Percentiles rank a stretch among this genome's conserved stretches.
Conservation (phyloP, 2,329 filamentous ascomycete genomes). For the Cladophialophora yegresii region DNA sequence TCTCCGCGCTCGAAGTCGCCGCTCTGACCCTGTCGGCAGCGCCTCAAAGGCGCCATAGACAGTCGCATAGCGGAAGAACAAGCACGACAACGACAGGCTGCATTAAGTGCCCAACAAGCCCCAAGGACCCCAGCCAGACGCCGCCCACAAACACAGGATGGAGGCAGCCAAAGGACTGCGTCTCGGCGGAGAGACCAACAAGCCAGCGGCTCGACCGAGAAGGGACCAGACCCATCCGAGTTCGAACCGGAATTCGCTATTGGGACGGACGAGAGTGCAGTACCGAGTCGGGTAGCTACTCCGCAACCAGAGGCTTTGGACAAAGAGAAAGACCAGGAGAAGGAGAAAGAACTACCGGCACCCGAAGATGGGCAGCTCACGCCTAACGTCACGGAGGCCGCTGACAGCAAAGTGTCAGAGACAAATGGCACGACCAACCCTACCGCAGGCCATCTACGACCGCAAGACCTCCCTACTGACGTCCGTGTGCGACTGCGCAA, state of each 20-base stretch:
- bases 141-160: conserved; percentile 40
- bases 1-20: too few species aligned
- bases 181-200: conserved; percentile 43
- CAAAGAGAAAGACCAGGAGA: conserved; percentile 24
- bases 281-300: conserved; percentile 63
- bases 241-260: conserved; percentile 86
- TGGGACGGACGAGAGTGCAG: conserved; percentile 69
- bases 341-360: conserved; percentile 34
- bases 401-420: conserved; percentile 34
- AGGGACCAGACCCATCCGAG: conserved; percentile 76
- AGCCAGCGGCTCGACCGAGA: conserved; percentile 53
- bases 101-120: conserved; percentile 44
- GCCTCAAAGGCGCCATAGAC: conserved; percentile 82
- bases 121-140: conserved; percentile 48
- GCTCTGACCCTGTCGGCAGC: conserved; percentile 50
- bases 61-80: conserved; percentile 89
- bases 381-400: conserved; percentile 36
- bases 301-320: conserved; percentile 54
- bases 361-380: conserved; percentile 36
- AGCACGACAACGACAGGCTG: conserved; percentile 65
- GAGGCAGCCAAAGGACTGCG: conserved; percentile 37
- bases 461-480: conserved; percentile 68
- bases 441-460: conserved; percentile 22
- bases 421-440: conserved; percentile 37
- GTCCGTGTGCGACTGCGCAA: conserved; percentile 75